Evolutionary conservation across 257 asterid genomes (phyloP).

Genomic region (Plectranthus barbatus): DNA sequence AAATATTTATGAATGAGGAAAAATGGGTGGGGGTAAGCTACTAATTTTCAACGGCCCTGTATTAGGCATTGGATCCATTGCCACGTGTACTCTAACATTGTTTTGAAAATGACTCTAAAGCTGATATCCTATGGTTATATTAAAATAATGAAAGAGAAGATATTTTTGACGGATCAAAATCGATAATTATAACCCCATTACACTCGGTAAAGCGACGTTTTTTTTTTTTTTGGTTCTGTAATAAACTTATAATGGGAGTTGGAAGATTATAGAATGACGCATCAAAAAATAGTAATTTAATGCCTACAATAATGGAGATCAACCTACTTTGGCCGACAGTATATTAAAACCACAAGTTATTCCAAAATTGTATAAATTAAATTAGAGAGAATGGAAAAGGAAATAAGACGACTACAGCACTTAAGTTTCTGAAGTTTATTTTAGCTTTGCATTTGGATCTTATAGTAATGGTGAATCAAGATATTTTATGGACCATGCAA

Average conservation of each 20-base stretch:
- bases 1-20: too few relatives aligned
- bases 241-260: slow-evolving; percentile 11
- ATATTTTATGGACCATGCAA: too few relatives aligned
- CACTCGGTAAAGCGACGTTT: slow-evolving; percentile 7
- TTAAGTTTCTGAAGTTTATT: too few relatives aligned
- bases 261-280: slow-evolving; percentile 23
- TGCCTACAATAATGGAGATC: slow-evolving; percentile 13
- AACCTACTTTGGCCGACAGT: slow-evolving; percentile 31
- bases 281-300: slow-evolving; percentile 14
- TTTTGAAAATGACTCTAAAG: too few relatives aligned
- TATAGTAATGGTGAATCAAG: too few relatives aligned
- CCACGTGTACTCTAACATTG: too few relatives aligned
- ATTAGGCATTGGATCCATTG: too few relatives aligned
- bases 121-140: not conserved
- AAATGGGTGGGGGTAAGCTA: too few relatives aligned
- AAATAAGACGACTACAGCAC: not conserved
- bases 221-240: too few relatives aligned
- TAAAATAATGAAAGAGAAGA: not conserved
- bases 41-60: too few relatives aligned
- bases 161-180: slow-evolving; percentile 12
- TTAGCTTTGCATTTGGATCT: too few relatives aligned
- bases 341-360: not conserved
- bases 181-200: slow-evolving; percentile 5
- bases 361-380: not conserved
- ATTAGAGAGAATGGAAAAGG: not conserved